phyloP scores from a whole-genome alignment of 2,329 filamentous ascomycete species.

The Gnomoniopsis smithogilvyi region DNA sequence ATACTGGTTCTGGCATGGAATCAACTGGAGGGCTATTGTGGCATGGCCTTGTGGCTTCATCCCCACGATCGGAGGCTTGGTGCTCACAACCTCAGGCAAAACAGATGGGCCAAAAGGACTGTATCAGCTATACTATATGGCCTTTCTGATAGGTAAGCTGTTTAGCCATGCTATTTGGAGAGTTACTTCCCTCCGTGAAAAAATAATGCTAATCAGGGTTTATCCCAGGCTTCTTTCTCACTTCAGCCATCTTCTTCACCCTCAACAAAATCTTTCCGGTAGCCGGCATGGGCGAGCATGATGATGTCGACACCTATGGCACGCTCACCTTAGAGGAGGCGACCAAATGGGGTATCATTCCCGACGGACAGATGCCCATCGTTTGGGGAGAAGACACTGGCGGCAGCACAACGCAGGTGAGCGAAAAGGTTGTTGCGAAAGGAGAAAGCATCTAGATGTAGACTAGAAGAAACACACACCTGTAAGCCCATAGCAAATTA shows the following conservation, averaged over 20 bases:
- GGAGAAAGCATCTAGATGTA: neutral
- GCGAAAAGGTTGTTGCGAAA: constrained; percentile 10
- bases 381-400: neutral
- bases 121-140: constrained; percentile 44
- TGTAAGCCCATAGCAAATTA: too few relatives aligned
- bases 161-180: constrained; percentile 15
- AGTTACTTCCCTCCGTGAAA: neutral
- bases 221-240: constrained; percentile 35
- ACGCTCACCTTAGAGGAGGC: constrained; percentile 43
- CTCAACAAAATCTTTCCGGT: constrained; percentile 38
- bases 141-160: constrained; percentile 39
- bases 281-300: constrained; percentile 36
- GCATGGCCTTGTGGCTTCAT: constrained; percentile 42
- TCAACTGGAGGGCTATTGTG: constrained; percentile 40
- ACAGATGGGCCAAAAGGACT: constrained; percentile 31
- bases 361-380: neutral
- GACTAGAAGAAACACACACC: too few relatives aligned
- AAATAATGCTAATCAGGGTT: neutral
- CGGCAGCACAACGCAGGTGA: constrained; percentile 7
- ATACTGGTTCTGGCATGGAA: constrained; percentile 41
- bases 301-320: constrained; percentile 40
- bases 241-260: constrained; percentile 24
- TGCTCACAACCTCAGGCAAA: constrained; percentile 31
- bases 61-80: constrained; percentile 38
- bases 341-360: constrained; percentile 22